phyloP scores from a whole-genome alignment of 371 early-diverging fungal species.

The Edhazardia aedis region DNA sequence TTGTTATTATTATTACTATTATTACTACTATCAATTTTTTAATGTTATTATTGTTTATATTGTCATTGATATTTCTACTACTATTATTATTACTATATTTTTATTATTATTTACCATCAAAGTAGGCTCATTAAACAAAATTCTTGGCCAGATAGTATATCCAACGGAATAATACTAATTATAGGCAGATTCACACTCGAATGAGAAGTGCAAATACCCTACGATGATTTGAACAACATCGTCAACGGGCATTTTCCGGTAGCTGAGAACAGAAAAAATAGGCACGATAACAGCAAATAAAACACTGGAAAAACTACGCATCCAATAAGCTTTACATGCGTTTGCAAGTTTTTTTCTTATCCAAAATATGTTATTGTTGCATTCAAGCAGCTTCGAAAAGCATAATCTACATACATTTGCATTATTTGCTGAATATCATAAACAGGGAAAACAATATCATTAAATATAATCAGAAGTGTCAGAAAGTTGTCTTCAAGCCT shows the following conservation, averaged over 20 bases:
- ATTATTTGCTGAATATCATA: slow-evolving; percentile 14
- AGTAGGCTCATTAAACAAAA: slow-evolving; percentile 26
- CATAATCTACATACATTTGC: slow-evolving; percentile 17
- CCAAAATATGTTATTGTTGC: slow-evolving; percentile 45
- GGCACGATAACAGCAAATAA: slow-evolving; percentile 46
- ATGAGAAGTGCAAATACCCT: slow-evolving; percentile 43
- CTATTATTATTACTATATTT: too few relatives aligned
- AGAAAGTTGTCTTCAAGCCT: slow-evolving; percentile 42
- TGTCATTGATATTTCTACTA: too few relatives aligned
- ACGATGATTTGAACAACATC: slow-evolving; percentile 45
- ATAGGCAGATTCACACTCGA: slow-evolving; percentile 34
- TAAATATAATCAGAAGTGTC: slow-evolving; percentile 42
- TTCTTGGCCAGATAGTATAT: slow-evolving; percentile 39
- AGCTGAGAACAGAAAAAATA: slow-evolving; percentile 27
- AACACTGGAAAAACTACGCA: slow-evolving; percentile 43
- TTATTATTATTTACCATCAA: too few relatives aligned
- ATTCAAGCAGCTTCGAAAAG: slow-evolving; percentile 31
- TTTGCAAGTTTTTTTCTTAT: slow-evolving; percentile 42
- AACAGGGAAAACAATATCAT: slow-evolving; percentile 18
- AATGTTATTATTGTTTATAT: too few relatives aligned
- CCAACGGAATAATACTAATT: slow-evolving; percentile 27
- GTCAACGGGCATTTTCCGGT: slow-evolving; percentile 26
- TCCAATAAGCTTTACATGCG: slow-evolving; percentile 43
- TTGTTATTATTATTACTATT: too few relatives aligned
- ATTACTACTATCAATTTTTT: too few relatives aligned